These are phyloP conservation scores for Aspergillus viridinutans DNA, from an alignment of 2,329 filamentous ascomycete species.

Conservation along the genomic window DNA sequence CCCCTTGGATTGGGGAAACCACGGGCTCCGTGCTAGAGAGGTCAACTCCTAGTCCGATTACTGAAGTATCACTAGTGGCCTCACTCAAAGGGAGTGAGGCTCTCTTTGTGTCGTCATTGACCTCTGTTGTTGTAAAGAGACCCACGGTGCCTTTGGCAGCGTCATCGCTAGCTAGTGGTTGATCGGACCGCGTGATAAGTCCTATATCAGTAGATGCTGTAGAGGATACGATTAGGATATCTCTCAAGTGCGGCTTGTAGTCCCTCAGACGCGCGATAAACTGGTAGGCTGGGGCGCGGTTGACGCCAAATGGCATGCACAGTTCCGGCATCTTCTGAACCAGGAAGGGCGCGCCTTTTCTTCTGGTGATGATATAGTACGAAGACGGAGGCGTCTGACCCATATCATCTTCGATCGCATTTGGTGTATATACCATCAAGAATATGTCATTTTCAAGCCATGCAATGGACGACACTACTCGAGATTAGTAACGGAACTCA, in stretches of 20 bases:
- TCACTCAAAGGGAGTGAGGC: constrained; percentile 71
- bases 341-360: constrained; percentile 57
- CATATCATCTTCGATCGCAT: constrained; percentile 50
- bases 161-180: constrained; percentile 59
- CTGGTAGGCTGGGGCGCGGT: constrained; percentile 67
- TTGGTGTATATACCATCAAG: constrained; percentile 71
- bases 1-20: constrained; percentile 68
- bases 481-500: constrained; percentile 14
- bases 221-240: constrained; percentile 76
- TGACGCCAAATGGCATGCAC: constrained; percentile 65
- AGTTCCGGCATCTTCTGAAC: constrained; percentile 73
- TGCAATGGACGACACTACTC: constrained; percentile 65
- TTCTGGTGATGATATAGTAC: constrained; percentile 75
- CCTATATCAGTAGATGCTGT: constrained; percentile 77
- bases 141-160: constrained; percentile 58
- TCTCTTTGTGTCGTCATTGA: constrained; percentile 70
- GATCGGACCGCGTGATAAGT: constrained; percentile 69
- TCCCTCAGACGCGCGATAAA: constrained; percentile 72
- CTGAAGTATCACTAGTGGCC: constrained; percentile 63
- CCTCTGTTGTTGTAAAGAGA: constrained; percentile 57
- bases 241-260: constrained; percentile 74
- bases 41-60: constrained; percentile 77
- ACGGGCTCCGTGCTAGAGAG: constrained; percentile 79
- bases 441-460: constrained; percentile 91
- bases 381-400: constrained; percentile 56